Percentiles rank a stretch among this genome's conserved stretches.
These are phyloP conservation scores for Fraxinus floribunda DNA, from an alignment of 305 asterid species.

Conservation along the genomic window DNA sequence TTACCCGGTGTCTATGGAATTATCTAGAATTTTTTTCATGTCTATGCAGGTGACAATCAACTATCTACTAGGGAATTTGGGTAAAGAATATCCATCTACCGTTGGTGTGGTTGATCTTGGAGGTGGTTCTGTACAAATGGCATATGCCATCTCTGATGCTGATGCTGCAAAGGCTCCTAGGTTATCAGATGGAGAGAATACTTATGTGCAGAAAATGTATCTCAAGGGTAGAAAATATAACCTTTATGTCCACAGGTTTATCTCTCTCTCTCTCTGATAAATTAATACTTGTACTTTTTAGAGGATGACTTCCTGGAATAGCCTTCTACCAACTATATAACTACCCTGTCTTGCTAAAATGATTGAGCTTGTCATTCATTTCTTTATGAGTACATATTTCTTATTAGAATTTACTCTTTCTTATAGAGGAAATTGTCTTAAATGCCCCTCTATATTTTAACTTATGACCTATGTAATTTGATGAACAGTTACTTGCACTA, in stretches of 20 bases:
- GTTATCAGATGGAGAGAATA: slow-evolving; percentile 48
- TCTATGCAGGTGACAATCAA: slow-evolving; percentile 82
- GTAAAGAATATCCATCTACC: slow-evolving; percentile 55
- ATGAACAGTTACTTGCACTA: slow-evolving; percentile 71
- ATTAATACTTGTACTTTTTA: slow-evolving; percentile 6
- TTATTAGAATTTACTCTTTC: background rate
- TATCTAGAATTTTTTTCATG: slow-evolving; percentile 3
- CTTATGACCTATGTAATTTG: background rate
- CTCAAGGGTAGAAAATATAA: slow-evolving; percentile 71
- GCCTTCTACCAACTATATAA: background rate
- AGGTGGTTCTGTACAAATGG: slow-evolving; percentile 86
- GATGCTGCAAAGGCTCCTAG: slow-evolving; percentile 77
- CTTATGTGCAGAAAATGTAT: slow-evolving; percentile 63
- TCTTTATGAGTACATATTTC: background rate
- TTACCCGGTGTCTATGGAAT: slow-evolving; percentile 6
- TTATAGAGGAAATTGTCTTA: background rate
- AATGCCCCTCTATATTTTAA: background rate
- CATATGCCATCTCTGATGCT: slow-evolving; percentile 81
- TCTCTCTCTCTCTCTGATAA: background rate
- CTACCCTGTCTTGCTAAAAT: background rate
- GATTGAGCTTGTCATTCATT: background rate
- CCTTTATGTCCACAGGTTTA: slow-evolving; percentile 88
- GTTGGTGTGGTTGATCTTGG: slow-evolving; percentile 98
- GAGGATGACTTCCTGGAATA: background rate
- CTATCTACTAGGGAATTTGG: slow-evolving; percentile 79